Percentiles rank a stretch among this genome's conserved stretches.
Conservation (phyloP, 2,329 filamentous ascomycete genomes). For the Remersonia thermophila region DNA sequence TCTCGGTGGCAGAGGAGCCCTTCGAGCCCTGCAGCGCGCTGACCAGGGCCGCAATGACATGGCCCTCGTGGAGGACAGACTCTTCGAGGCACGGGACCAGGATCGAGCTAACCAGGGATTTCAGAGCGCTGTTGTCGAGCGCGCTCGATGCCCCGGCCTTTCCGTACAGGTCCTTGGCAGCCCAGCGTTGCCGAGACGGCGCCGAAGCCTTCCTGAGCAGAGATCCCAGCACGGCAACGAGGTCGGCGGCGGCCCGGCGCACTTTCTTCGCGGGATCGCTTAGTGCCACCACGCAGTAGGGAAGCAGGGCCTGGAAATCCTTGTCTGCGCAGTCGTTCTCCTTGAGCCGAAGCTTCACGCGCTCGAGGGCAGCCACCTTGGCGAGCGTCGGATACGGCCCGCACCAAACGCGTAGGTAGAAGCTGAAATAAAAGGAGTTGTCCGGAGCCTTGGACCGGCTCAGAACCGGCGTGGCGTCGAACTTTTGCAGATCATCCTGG, state of each 20-base stretch:
- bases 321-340: constrained; percentile 33
- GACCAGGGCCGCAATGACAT: constrained; percentile 54
- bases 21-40: constrained; percentile 44
- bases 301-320: constrained; percentile 71
- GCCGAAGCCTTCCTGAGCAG: constrained; percentile 27
- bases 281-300: constrained; percentile 65
- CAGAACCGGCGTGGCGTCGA: constrained; percentile 44
- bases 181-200: constrained; percentile 37
- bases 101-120: constrained; percentile 50
- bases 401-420: constrained; percentile 65
- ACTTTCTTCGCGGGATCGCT: constrained; percentile 65
- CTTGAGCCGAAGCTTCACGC: constrained; percentile 46
- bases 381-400: constrained; percentile 57
- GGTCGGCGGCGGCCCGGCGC: constrained; percentile 59
- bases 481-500: constrained; percentile 31
- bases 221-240: constrained; percentile 45
- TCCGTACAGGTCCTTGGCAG: constrained; percentile 52
- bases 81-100: constrained; percentile 74
- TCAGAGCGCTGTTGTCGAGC: constrained; percentile 44
- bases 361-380: constrained; percentile 55
- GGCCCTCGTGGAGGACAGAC: constrained; percentile 64
- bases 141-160: constrained; percentile 39
- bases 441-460: constrained; percentile 41
- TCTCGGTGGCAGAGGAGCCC: constrained; percentile 14
- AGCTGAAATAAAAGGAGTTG: constrained; percentile 58